phyloP scores from a whole-genome alignment of 2,329 filamentous ascomycete species.

The Pezicula radicicola region DNA sequence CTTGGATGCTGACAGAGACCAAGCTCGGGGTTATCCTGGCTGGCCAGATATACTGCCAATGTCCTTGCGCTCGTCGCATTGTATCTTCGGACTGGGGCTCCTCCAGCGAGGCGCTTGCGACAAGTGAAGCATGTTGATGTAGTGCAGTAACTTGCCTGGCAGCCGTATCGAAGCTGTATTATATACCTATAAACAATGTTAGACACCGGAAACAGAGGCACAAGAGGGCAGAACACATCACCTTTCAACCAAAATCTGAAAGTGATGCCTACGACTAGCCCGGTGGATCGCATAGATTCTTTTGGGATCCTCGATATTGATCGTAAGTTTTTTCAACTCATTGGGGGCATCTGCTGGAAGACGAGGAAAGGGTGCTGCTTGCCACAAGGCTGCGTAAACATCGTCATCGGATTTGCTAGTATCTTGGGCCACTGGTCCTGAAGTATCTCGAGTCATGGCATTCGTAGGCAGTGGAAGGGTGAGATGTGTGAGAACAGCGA shows the following conservation, averaged over 20 bases:
- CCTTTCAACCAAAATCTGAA: conserved; percentile 67
- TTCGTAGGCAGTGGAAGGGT: conserved; percentile 15
- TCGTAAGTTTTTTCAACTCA: conserved; percentile 51
- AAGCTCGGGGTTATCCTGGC: conserved; percentile 71
- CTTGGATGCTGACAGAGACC: conserved; percentile 55
- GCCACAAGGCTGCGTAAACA: conserved; percentile 57
- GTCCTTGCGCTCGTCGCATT: conserved; percentile 79
- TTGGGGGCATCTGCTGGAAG: conserved; percentile 58
- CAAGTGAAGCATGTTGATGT: conserved; percentile 80
- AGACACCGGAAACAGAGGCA: conserved; percentile 11
- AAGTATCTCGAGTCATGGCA: conserved; percentile 49
- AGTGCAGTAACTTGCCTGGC: conserved; percentile 63
- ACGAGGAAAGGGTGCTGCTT: conserved; percentile 55
- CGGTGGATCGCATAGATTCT: conserved; percentile 59
- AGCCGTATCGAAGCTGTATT: conserved; percentile 78
- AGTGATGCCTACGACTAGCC: conserved; percentile 58
- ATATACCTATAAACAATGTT: conserved; percentile 59
- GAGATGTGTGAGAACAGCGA: too few relatives aligned
- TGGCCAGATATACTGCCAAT: conserved; percentile 76
- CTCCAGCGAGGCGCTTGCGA: conserved; percentile 63
- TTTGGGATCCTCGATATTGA: conserved; percentile 59
- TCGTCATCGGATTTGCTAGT: conserved; percentile 16
- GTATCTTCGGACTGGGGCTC: conserved; percentile 71
- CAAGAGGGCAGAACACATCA: conserved; percentile 32
- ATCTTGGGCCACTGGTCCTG: conserved; percentile 14